Evolutionary conservation across 371 early-diverging fungal genomes (phyloP), one percentile per base, ranked within the genome.

Genomic region (Mortierella sp.): DNA sequence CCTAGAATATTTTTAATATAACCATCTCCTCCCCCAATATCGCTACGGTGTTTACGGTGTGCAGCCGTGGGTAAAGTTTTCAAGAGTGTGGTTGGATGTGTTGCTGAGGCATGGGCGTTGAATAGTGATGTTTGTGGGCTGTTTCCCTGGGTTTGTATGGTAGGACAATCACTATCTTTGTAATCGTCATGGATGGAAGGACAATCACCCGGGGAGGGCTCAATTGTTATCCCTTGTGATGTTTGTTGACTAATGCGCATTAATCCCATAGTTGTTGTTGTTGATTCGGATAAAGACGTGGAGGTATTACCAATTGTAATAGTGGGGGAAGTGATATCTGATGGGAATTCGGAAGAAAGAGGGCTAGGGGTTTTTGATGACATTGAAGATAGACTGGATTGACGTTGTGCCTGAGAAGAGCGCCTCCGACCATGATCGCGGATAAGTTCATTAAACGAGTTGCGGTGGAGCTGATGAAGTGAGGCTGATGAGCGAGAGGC

Each of bases 381-480:
- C 22, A 10, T 1, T 17, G 72, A 40, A 15, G 59, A 55, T 19
- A 55, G 23, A 7, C 65, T 22, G 8, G 70, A 64, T 1, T 61
- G 49, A 42, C 35, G 54, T 3, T 62, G 49, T 7, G 49, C 59
- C n/a, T 17, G 31, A 0, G 71, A 76, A n/a, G 68, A 72, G 0
- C 68, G 77, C 26, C 54, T 62, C 22, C 64, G 56, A 34, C 51
- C 15, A 32, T 64, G 68, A n/a, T 64, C 72, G 19, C 65, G 63
- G 53, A 77, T 29, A 35, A 37, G 60, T 22, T 64, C 72, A 37
- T 68, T 68, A 57, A 72, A 77, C 19, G 78, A 77, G 59, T 49
- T 57, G 34, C 65, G 56, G 43, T 72, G 68, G 31, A 47, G 65
- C 31, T 68, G 66, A 43, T 72, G 78, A 22, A 72, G 58, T 29